These are phyloP conservation scores for Rhododendron griersonianum DNA, from an alignment of 148 eudicot species.

Conservation along the genomic window DNA sequence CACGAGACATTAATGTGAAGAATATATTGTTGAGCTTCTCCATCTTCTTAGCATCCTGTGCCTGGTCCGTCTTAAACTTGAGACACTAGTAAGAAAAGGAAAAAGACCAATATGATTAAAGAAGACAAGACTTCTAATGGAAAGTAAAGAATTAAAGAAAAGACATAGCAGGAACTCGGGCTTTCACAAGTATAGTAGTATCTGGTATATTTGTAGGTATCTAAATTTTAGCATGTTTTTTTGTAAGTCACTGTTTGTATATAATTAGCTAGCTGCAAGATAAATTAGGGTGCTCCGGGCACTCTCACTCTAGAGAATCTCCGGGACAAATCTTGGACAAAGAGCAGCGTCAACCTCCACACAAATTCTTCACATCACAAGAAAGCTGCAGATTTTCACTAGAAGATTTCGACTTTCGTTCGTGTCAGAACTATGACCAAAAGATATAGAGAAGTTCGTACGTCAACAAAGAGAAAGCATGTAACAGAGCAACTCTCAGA, in stretches of 20 bases:
- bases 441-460: neutral
- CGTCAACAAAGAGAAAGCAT: neutral
- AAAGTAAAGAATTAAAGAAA: neutral
- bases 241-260: neutral
- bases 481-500: neutral
- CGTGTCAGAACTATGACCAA: neutral
- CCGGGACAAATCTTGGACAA: neutral
- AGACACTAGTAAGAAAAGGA: slow-evolving; percentile 48
- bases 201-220: neutral
- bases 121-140: neutral
- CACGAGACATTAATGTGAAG: slow-evolving; percentile 91
- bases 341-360: neutral
- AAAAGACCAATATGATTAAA: neutral
- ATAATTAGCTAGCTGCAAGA: neutral
- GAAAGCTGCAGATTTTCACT: neutral
- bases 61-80: slow-evolving; percentile 96
- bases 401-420: neutral
- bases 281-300: neutral
- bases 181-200: neutral
- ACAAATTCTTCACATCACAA: neutral
- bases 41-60: slow-evolving; percentile 96
- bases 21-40: slow-evolving; percentile 94
- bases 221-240: neutral
- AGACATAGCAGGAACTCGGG: neutral
- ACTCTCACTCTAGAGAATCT: neutral